Evolutionary conservation across 345 rosid genomes (phyloP), one percentile per base, ranked within the genome.

Genomic region (Mallotus nudiflorus): DNA sequence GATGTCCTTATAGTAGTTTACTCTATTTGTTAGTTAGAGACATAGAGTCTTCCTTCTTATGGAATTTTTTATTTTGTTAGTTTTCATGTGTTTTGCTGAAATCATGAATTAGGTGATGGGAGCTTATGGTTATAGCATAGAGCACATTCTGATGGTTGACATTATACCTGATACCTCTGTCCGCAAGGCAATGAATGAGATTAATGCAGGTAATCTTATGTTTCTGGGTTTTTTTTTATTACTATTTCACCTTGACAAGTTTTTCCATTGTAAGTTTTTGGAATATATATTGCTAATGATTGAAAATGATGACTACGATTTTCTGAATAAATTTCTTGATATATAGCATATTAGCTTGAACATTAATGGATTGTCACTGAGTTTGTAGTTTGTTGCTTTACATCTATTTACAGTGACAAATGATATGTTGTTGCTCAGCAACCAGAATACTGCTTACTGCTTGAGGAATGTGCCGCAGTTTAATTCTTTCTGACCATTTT

Each of bases 101-200:
- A 37, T 31, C 46, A 35, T 82, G 71, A 42, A 62, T 69, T 81
- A 92, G 98, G 98, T 92, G 74, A 91, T 96, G 91, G 90, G 88
- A 59, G 88, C 92, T 56, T 92, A 96, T 82, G 99, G 99, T 66
- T 92, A 88, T 80, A 89, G 82, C 86, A 92, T 96, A 59, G 98
- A 96, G 83, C 98, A 96, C 79, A 92, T 96, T 56, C 82, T 96
- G 68, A 86, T 96, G 99, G 91, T 96, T 74, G 99, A 96, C 83
- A 89, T 96, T 67, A 76, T 96, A 73, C 97, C 99, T 3, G 99
- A 96, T 78, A 59, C 88, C 12, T 75, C 97, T 62, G 98, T 96
- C 22, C 96, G 98, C 69, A 86, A 73, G 82, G 98, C 99, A 19
- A 92, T 96, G 99, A 96, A 96, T 48, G 99, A 96, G 84, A 96